Base-by-base conservation (phyloP, 1,139 yeast genomes). In the Tardiomyces digboiensis region DNA sequence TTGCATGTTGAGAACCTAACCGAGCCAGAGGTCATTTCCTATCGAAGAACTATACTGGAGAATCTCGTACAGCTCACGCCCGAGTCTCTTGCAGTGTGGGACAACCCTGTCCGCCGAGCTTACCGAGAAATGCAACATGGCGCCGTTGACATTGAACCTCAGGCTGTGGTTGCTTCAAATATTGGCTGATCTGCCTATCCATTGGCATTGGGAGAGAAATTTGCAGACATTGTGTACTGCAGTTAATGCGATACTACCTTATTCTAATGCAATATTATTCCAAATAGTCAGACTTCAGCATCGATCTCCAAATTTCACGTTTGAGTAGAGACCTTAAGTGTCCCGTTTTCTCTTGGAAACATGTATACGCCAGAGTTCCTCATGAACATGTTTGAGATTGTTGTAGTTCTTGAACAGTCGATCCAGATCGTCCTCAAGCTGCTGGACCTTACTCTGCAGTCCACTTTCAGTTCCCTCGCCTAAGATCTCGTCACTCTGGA, bases 291-390 rank as follows among this genome's bases (percentile, higher is more conserved):
- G n/a, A n/a, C n/a, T 13, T 14, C 8, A 18, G 41, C 26, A 39
- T 20, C 41, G 18, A 12, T 21, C 7, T 33, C 40, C 20, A 33
- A 16, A 23, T 16, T 2, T 19, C 16, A 19, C 19, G 8, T 21
- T 40, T 14, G n/a, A 22, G 8, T 39, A 18, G 13, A 8, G 41
- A 10, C 12, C 3, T 42, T 19, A 23, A 8, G 33, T 16, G 3
- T n/a, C 26, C 36, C 36, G 21, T 21, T 21, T 41, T 33, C 16
- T 21, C 26, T 22, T 38, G 23, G 26, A 29, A 19, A 42, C 48
- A 40, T 57, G 57, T 14, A 52, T 39, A 21, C 50, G 45, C 62
- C 62, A 58, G 22, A 59, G 49, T 7, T 57, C 56, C 29, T 56
- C 55, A 42, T 58, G 61, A 26, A 50, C 50, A 10, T 42, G 42